A percentile compares a stretch with the other conserved stretches of the same genome.
Evolutionary conservation across 1,284 basidiomycete species (phyloP).

Genomic region (Trametes versicolor): DNA sequence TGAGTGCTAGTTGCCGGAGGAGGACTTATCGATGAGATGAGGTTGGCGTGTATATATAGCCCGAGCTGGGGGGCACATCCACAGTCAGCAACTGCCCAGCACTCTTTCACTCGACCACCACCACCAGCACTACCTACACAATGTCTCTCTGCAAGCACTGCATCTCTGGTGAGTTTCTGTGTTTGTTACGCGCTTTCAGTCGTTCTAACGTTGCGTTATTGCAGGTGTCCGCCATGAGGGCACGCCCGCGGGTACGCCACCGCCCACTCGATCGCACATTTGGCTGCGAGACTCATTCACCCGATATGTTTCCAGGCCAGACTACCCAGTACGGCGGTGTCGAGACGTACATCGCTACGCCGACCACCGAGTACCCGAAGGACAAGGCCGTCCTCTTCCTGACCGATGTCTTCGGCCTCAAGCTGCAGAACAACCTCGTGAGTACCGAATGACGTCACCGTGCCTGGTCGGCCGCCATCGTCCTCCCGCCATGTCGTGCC

Average conservation of each 20-base stretch:
- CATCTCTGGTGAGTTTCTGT: conserved; percentile 26
- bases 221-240: conserved; percentile 47
- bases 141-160: conserved; percentile 42
- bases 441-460: conserved; percentile 1
- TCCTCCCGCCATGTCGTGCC: conserved; percentile 1
- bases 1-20: too few species aligned
- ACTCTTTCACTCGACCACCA: neutral
- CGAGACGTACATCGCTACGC: conserved; percentile 59
- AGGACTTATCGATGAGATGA: neutral
- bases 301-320: conserved; percentile 39
- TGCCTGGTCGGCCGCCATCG: conserved; percentile 17
- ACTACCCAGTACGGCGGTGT: conserved; percentile 57
- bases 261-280: neutral
- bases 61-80: neutral
- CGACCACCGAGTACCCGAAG: conserved; percentile 55
- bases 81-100: neutral
- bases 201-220: neutral
- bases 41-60: conserved; percentile 16
- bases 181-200: conserved; percentile 8
- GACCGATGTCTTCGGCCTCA: conserved; percentile 60
- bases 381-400: conserved; percentile 64
- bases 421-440: conserved; percentile 55
- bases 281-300: neutral
- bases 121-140: neutral
- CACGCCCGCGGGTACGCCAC: conserved; percentile 39